Base-by-base conservation (phyloP, 108 stramenopile genomes). In the Fragilaria crotonensis region DNA sequence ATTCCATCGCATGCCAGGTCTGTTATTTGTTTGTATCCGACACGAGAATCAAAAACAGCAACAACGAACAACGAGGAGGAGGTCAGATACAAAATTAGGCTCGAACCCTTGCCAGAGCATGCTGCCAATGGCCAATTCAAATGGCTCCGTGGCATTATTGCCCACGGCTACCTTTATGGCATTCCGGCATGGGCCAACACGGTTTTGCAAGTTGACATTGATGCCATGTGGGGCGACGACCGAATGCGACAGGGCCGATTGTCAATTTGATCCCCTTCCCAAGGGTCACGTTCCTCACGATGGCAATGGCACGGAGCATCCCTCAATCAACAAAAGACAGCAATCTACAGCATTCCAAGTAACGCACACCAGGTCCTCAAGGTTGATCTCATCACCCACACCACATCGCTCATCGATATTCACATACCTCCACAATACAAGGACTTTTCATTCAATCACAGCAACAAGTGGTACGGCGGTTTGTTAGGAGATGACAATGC, bases 301-400 rank as follows among this genome's bases (percentile, higher is more conserved):
- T 93, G 91, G 91, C 81, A 79, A 63, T 94, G 87, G 87, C 93
- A 94, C 64, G 93, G 93, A 31, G 93, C 85, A 14, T 77, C 79
- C 22, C 54, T 90, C 29, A 87, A 87, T 62, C 54, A 60, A 21
- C 73, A 88, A 47, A 45, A 81, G 45, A 88, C 85, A 17, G 86
- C 82, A 25, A 86, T 94, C 22, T 94, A 89, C 57, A 79, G 80
- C 32, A 84, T 94, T 57, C 93, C 93, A 20, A 78, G 81, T 26
- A 89, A 88, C 71, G 83, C 89, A 2, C 19, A 72, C 4, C 61
- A 77, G 7, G 89, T 94, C 3, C 67, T 94, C 2, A 86, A 87
- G 47, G 79, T 94, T 2, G 80, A 86, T 68, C 48, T 85, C 28
- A 48, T 51, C 19, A 81, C 75, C 18, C 68, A 79, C 23, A 75